Conservation (phyloP, 805 yeast species). For the Cyberlindnera maritima region DNA sequence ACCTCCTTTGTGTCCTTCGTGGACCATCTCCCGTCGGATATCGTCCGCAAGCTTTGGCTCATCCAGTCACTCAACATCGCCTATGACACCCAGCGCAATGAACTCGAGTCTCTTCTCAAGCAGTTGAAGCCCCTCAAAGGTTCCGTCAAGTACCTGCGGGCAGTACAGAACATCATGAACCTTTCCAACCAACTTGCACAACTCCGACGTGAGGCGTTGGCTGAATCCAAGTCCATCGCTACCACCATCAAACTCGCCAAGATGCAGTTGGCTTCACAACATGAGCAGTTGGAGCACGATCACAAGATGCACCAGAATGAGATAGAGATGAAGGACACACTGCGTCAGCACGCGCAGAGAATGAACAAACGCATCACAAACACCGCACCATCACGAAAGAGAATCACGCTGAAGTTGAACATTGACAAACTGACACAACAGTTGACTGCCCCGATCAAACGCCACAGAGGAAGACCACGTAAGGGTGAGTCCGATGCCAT, state of each 20-base stretch:
- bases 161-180: slow-evolving; percentile 4
- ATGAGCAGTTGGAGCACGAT: slow-evolving; percentile 27
- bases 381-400: slow-evolving; percentile 12
- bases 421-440: slow-evolving; percentile 1
- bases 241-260: slow-evolving; percentile 25
- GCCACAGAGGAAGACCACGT: slow-evolving; percentile 9
- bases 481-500: not conserved
- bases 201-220: slow-evolving; percentile 30
- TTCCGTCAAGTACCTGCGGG: slow-evolving; percentile 8
- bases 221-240: slow-evolving; percentile 28
- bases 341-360: slow-evolving; percentile 18
- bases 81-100: slow-evolving; percentile 16
- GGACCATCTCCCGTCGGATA: slow-evolving; percentile 43
- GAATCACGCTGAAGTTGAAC: slow-evolving; percentile 1
- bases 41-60: slow-evolving; percentile 41
- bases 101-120: slow-evolving; percentile 17
- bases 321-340: slow-evolving; percentile 18
- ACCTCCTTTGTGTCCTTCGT: slow-evolving; percentile 36
- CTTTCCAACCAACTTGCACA: slow-evolving; percentile 21
- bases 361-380: slow-evolving; percentile 20
- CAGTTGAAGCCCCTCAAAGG: slow-evolving; percentile 9
- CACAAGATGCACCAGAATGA: slow-evolving; percentile 25
- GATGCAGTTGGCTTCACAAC: slow-evolving; percentile 22
- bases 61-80: slow-evolving; percentile 34
- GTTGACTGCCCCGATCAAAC: not conserved